phyloP scores from a whole-genome alignment of 345 rosid species.

The Litchi chinensis region DNA sequence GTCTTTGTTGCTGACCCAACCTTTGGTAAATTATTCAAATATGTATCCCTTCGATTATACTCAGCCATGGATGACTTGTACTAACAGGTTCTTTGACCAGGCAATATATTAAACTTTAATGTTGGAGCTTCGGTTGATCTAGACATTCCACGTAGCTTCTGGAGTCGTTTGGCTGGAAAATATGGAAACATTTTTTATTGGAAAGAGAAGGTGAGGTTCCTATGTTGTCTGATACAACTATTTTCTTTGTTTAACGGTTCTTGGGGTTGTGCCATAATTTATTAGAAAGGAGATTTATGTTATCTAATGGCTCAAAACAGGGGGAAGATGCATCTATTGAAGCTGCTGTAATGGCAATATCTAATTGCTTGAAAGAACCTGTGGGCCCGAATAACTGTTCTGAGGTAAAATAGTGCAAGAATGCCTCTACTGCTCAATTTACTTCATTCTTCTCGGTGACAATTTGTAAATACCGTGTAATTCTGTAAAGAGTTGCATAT shows the following conservation, averaged over 20 bases:
- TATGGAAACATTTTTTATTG: slow-evolving; percentile 76
- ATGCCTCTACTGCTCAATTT: slow-evolving; percentile 5
- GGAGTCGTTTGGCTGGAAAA: slow-evolving; percentile 76
- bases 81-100: slow-evolving; percentile 37
- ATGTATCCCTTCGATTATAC: slow-evolving; percentile 7
- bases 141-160: slow-evolving; percentile 82
- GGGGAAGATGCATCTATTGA: slow-evolving; percentile 92
- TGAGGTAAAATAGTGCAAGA: slow-evolving; percentile 47
- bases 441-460: slow-evolving; percentile 1
- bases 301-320: slow-evolving; percentile 41
- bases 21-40: slow-evolving; percentile 55
- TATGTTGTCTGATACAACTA: background rate
- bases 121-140: slow-evolving; percentile 82
- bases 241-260: background rate
- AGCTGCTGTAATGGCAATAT: slow-evolving; percentile 89
- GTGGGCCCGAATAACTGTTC: slow-evolving; percentile 77
- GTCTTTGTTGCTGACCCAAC: slow-evolving; percentile 92
- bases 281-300: slow-evolving; percentile 4
- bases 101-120: slow-evolving; percentile 81
- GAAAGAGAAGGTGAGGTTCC: slow-evolving; percentile 69
- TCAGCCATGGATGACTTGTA: slow-evolving; percentile 11
- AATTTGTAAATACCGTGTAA: background rate
- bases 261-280: background rate
- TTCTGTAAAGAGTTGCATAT: slow-evolving; percentile 7
- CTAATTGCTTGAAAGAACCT: slow-evolving; percentile 82